These are phyloP conservation scores for Chytriomyces confervae DNA, from an alignment of 192 early-diverging fungal genomes.

Conservation along the genomic window DNA sequence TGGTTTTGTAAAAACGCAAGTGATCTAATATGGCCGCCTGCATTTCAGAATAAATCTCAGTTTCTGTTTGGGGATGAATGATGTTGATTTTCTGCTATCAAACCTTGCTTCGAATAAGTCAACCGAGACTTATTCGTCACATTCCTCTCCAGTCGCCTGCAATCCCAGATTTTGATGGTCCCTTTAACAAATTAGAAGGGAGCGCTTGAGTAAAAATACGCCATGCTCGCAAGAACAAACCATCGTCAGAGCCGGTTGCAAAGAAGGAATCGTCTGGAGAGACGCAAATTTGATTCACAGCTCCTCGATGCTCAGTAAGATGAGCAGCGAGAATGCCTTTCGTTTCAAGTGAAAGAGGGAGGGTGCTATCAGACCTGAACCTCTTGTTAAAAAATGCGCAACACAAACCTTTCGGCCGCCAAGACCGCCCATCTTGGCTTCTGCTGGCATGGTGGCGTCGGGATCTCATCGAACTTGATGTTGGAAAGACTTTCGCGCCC, in stretches of 20 bases:
- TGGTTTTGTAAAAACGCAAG: constrained; percentile 80
- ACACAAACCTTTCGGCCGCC: constrained; percentile 72
- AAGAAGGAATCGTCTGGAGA: constrained; percentile 59
- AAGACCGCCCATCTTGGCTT: constrained; percentile 55
- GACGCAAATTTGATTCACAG: constrained; percentile 53
- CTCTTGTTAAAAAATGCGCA: neutral
- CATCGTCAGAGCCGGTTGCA: constrained; percentile 56
- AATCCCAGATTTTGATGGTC: constrained; percentile 62
- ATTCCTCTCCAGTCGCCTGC: constrained; percentile 76
- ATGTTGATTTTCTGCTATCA: constrained; percentile 8
- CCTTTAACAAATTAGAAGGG: neutral
- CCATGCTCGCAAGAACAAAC: neutral
- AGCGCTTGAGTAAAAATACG: neutral
- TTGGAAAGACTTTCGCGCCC: constrained; percentile 14
- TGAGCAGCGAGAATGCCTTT: constrained; percentile 68
- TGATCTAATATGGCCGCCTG: constrained; percentile 74
- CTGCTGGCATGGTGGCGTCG: neutral
- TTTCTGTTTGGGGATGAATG: neutral
- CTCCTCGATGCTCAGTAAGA: constrained; percentile 76
- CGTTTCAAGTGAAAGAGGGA: constrained; percentile 40
- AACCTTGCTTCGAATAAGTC: constrained; percentile 72
- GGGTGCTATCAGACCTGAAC: neutral
- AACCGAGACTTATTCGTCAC: constrained; percentile 79
- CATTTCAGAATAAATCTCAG: neutral
- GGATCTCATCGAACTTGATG: neutral